phyloP scores from a whole-genome alignment of 495 filamentous ascomycete genomes.

The Penicillium canescens region DNA sequence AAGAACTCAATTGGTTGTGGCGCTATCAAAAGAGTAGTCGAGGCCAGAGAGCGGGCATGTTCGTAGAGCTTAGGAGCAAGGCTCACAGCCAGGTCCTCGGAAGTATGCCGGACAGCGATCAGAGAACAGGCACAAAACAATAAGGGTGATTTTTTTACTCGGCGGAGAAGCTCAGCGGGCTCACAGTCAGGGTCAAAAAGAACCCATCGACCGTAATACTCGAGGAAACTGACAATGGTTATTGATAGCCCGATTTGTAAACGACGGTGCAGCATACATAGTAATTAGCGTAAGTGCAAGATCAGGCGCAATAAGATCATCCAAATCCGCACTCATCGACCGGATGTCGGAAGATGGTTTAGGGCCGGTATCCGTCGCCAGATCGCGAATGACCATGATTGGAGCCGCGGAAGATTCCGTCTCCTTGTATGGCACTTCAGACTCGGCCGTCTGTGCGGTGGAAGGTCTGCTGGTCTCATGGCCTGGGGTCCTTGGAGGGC shows the following conservation, averaged over 20 bases:
- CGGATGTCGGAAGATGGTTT: conserved; percentile 23
- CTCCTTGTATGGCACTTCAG: conserved; percentile 14
- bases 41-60: conserved; percentile 36
- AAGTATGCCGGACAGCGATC: conserved; percentile 46
- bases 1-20: conserved; percentile 48
- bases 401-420: conserved; percentile 31
- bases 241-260: neutral
- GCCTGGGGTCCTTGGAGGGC: conserved; percentile 6
- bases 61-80: conserved; percentile 41
- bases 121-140: conserved; percentile 44
- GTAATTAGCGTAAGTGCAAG: conserved; percentile 21
- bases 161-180: conserved; percentile 21
- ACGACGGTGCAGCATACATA: conserved; percentile 19
- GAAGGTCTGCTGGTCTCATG: conserved; percentile 8
- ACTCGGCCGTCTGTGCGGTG: conserved; percentile 14
- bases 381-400: conserved; percentile 36
- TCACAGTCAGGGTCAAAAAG: conserved; percentile 31
- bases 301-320: conserved; percentile 23
- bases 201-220: conserved; percentile 47
- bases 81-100: conserved; percentile 34
- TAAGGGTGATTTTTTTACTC: conserved; percentile 36
- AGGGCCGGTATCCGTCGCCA: conserved; percentile 31
- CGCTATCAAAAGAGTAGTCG: conserved; percentile 30
- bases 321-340: conserved; percentile 12
- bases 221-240: conserved; percentile 14